Conservation (phyloP, 345 rosid species). For the Murraya koenigii region DNA sequence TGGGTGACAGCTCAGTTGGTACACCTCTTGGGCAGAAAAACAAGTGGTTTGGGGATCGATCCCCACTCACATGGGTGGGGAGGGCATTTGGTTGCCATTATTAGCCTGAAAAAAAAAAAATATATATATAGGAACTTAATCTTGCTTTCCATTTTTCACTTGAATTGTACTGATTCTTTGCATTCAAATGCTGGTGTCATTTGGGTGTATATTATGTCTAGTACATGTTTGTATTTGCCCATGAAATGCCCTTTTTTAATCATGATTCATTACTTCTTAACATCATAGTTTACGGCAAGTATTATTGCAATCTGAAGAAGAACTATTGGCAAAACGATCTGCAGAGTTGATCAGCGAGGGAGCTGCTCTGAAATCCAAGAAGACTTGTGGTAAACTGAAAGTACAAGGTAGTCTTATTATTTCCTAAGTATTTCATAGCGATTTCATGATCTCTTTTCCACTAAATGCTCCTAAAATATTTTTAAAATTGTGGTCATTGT, state of each 20-base stretch:
- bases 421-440: background rate
- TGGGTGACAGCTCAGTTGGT: too few relatives aligned
- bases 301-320: conserved; percentile 90
- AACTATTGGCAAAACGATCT: conserved; percentile 60
- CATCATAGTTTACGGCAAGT: conserved; percentile 53
- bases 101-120: too few relatives aligned
- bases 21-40: too few relatives aligned
- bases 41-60: too few relatives aligned
- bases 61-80: too few relatives aligned
- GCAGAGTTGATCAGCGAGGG: conserved; percentile 57
- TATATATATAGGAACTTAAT: background rate
- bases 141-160: background rate
- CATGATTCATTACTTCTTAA: background rate
- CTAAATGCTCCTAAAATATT: conserved; percentile 12
- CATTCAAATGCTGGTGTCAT: background rate
- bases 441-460: conserved; percentile 6
- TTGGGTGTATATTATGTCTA: background rate
- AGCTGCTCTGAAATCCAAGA: conserved; percentile 69
- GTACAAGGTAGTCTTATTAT: conserved; percentile 62
- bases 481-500: conserved; percentile 21
- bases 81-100: too few relatives aligned
- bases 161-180: background rate
- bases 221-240: background rate
- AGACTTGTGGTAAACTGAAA: conserved; percentile 75
- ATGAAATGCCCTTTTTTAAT: background rate